Evolutionary conservation across 345 rosid genomes (phyloP).

Genomic region (Brassica carinata): DNA sequence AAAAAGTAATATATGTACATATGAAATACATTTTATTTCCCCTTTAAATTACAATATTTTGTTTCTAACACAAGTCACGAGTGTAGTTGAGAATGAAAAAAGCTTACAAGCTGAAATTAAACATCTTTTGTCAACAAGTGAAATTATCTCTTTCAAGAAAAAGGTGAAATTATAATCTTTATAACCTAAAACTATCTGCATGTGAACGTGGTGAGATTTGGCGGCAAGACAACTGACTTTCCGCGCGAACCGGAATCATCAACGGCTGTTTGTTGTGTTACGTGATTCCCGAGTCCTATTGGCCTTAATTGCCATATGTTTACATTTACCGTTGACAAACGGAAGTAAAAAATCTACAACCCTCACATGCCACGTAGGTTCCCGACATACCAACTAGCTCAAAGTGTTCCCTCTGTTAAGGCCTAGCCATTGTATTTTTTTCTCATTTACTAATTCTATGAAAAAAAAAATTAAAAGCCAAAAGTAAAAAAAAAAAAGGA

Average conservation of each 20-base stretch:
- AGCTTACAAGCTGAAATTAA: background rate
- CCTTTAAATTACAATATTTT: background rate
- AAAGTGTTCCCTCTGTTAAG: slow-evolving; percentile 12
- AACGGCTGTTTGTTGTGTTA: slow-evolving; percentile 16
- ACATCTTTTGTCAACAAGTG: background rate
- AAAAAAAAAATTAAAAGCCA: background rate
- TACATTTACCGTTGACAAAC: background rate
- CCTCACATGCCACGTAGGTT: slow-evolving; percentile 22
- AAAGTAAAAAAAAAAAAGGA: background rate
- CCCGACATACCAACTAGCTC: slow-evolving; percentile 8
- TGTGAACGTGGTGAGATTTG: slow-evolving; percentile 11
- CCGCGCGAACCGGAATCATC: slow-evolving; percentile 29
- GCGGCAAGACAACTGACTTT: slow-evolving; percentile 27
- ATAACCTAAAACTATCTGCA: background rate
- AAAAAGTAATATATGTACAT: background rate
- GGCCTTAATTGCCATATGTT: slow-evolving; percentile 19
- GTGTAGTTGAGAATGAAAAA: background rate
- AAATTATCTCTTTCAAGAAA: background rate
- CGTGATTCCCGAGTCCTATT: background rate
- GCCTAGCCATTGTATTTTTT: background rate
- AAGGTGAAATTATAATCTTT: background rate
- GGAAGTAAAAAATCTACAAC: slow-evolving; percentile 11
- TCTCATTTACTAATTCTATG: background rate
- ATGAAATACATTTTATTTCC: background rate
- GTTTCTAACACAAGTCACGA: background rate